A percentile compares a stretch with the other conserved stretches of the same genome.
phyloP scores from a whole-genome alignment of 2,329 filamentous ascomycete genomes.

The Penicillium sp. region DNA sequence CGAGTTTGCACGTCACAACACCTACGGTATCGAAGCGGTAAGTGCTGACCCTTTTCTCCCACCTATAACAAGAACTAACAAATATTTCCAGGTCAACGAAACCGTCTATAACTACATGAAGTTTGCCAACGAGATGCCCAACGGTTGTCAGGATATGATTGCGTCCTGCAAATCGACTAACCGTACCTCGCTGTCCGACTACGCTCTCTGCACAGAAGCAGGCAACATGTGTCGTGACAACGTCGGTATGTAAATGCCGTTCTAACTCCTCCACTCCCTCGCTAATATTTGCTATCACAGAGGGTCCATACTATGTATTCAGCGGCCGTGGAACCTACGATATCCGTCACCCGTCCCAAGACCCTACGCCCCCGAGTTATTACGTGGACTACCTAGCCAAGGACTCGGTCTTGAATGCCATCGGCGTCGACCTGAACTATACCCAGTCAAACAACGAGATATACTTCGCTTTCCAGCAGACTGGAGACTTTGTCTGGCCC shows the following conservation, averaged over 20 bases:
- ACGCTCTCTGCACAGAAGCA: constrained; percentile 55
- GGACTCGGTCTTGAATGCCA: constrained; percentile 54
- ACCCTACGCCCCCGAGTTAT: constrained; percentile 63
- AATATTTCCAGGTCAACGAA: constrained; percentile 47
- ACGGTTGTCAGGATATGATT: constrained; percentile 60
- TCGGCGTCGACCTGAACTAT: constrained; percentile 64
- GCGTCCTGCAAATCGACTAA: constrained; percentile 64
- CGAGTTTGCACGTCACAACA: constrained; percentile 55
- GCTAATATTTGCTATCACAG: constrained; percentile 20
- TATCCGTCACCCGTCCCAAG: constrained; percentile 54
- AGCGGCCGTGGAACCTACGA: constrained; percentile 59
- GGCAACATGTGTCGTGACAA: constrained; percentile 55
- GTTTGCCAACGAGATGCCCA: constrained; percentile 61
- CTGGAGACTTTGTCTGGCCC: constrained; percentile 63
- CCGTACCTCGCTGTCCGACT: constrained; percentile 53
- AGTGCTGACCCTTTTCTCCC: constrained; percentile 5
- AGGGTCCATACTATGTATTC: constrained; percentile 56
- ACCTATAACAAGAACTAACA: not conserved
- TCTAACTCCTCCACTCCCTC: not conserved
- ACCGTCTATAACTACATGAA: constrained; percentile 60
- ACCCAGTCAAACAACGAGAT: constrained; percentile 45
- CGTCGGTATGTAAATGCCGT: constrained; percentile 42
- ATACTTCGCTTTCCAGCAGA: constrained; percentile 51
- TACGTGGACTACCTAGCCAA: constrained; percentile 66
- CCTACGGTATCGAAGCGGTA: constrained; percentile 52